These are phyloP conservation scores for Aspergillus tubingensis DNA, from an alignment of 2,329 filamentous ascomycete genomes.

Conservation along the genomic window DNA sequence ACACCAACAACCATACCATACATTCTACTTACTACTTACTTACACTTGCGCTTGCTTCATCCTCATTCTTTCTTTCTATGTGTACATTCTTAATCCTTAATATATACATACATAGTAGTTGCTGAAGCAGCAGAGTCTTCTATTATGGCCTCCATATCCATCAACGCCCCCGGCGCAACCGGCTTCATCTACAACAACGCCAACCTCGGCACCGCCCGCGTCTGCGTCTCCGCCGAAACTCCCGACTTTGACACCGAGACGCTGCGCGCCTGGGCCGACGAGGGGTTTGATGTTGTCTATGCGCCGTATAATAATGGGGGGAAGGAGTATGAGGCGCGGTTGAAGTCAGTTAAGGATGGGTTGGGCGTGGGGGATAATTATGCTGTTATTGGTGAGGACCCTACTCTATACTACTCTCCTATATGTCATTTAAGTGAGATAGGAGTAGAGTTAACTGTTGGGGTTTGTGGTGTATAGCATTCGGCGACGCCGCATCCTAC, in stretches of 20 bases:
- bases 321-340: constrained; percentile 52
- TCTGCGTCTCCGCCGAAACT: constrained; percentile 39
- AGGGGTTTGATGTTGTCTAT: constrained; percentile 63
- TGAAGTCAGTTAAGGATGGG: constrained; percentile 55
- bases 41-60: too few species aligned
- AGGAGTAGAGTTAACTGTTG: too few species aligned
- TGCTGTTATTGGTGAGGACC: constrained; percentile 57
- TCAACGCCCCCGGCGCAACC: constrained; percentile 34
- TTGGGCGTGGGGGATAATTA: constrained; percentile 62
- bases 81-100: too few species aligned
- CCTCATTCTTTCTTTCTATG: too few species aligned
- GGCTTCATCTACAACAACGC: constrained; percentile 40
- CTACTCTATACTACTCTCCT: too few species aligned
- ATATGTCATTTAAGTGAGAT: too few species aligned
- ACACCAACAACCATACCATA: not conserved
- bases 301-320: constrained; percentile 56
- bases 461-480: constrained; percentile 47
- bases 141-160: constrained; percentile 36
- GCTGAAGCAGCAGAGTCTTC: not conserved
- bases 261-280: constrained; percentile 58
- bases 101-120: too few species aligned
- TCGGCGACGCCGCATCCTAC: constrained; percentile 61
- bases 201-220: constrained; percentile 31
- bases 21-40: not conserved
- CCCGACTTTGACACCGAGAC: constrained; percentile 56